Percentiles rank a stretch among this genome's conserved stretches.
phyloP scores from a whole-genome alignment of 2,329 filamentous ascomycete species.

The Colletotrichum navitas region DNA sequence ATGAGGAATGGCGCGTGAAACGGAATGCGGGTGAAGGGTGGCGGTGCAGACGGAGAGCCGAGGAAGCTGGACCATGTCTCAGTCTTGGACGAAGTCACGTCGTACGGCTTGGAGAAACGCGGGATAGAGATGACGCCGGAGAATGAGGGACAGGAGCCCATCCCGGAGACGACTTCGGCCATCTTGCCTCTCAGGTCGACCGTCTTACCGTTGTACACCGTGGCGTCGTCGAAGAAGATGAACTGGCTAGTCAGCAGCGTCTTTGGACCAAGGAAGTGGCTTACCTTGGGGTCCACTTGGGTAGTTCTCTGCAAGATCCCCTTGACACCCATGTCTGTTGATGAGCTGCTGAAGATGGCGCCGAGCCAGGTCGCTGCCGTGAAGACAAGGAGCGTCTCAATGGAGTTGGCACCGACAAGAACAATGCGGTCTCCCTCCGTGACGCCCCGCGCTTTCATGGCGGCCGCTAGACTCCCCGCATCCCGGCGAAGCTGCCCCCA shows the following conservation, averaged over 20 bases:
- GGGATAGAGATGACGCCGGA: slow-evolving; percentile 74
- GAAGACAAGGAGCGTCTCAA: slow-evolving; percentile 80
- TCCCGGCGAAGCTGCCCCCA: slow-evolving; percentile 75
- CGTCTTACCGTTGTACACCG: slow-evolving; percentile 83
- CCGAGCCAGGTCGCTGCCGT: slow-evolving; percentile 78
- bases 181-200: slow-evolving; percentile 82
- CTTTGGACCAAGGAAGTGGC: slow-evolving; percentile 30
- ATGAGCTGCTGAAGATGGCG: slow-evolving; percentile 80
- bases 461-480: slow-evolving; percentile 72
- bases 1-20: slow-evolving; percentile 84
- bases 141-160: slow-evolving; percentile 72
- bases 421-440: slow-evolving; percentile 80
- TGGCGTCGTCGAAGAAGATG: slow-evolving; percentile 86
- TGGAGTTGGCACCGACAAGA: slow-evolving; percentile 79
- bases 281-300: slow-evolving; percentile 78
- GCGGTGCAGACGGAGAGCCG: slow-evolving; percentile 49
- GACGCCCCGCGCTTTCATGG: slow-evolving; percentile 76
- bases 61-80: slow-evolving; percentile 63
- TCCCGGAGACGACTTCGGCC: slow-evolving; percentile 71
- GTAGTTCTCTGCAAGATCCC: slow-evolving; percentile 80
- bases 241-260: slow-evolving; percentile 55
- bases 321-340: slow-evolving; percentile 86
- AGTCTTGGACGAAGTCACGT: slow-evolving; percentile 63
- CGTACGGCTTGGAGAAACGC: slow-evolving; percentile 71
- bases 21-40: slow-evolving; percentile 69